These are phyloP conservation scores for Yamadazyma triangularis DNA, from an alignment of 1,139 yeast species.

Conservation along the genomic window DNA sequence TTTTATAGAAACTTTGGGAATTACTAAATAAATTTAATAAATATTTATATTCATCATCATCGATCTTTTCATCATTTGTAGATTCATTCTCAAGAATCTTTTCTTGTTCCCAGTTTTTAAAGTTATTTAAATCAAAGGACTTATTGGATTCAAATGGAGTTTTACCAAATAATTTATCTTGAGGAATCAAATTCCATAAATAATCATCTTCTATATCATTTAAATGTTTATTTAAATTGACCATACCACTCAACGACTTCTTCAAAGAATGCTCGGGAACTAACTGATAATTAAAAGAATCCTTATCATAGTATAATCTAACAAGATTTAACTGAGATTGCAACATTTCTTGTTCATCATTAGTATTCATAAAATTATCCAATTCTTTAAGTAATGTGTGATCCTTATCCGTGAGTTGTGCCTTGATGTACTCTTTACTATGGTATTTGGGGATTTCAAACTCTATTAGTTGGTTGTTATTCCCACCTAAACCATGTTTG, in stretches of 20 bases:
- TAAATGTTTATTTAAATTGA: conserved; percentile 32
- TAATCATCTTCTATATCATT: conserved; percentile 37
- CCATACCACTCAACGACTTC: conserved; percentile 38
- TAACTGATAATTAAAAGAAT: conserved; percentile 21
- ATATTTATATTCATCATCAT: conserved; percentile 10
- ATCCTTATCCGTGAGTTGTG: conserved; percentile 22
- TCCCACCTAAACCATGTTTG: not conserved
- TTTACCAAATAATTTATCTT: conserved; percentile 29
- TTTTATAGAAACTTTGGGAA: conserved; percentile 13
- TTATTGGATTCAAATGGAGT: conserved; percentile 33
- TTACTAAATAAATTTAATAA: conserved; percentile 11
- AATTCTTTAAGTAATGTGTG: conserved; percentile 23
- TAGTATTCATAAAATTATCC: conserved; percentile 21
- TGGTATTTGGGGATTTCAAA: conserved; percentile 30
- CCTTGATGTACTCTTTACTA: conserved; percentile 20
- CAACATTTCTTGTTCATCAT: conserved; percentile 22
- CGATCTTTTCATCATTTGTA: conserved; percentile 9
- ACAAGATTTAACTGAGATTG: conserved; percentile 24
- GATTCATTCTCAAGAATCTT: conserved; percentile 12
- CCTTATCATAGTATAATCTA: conserved; percentile 26
- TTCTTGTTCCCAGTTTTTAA: conserved; percentile 34
- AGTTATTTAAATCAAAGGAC: conserved; percentile 21
- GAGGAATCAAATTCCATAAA: conserved; percentile 38
- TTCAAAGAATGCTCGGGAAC: conserved; percentile 37
- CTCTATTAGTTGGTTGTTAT: conserved; percentile 17